A percentile compares a stretch with the other conserved stretches of the same genome.
phyloP scores from a whole-genome alignment of 2,329 filamentous ascomycete genomes.

The Chrysoporthe deuterocubensis region DNA sequence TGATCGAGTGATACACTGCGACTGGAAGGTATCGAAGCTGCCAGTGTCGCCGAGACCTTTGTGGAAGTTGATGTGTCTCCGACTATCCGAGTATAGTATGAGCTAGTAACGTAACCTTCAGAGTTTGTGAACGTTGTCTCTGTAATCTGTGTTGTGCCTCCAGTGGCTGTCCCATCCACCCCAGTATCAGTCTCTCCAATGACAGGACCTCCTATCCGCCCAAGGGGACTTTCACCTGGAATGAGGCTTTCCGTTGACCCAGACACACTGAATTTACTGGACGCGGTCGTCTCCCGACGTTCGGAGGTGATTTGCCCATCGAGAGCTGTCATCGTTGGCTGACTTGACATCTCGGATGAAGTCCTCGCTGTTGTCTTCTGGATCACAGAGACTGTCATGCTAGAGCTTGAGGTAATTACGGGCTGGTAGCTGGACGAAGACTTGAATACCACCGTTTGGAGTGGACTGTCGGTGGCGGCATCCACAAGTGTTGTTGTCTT shows the following conservation, averaged over 20 bases:
- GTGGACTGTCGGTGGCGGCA: too few relatives aligned
- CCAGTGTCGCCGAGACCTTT: neutral
- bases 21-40: neutral
- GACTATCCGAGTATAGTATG: neutral
- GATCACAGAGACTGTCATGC: too few relatives aligned
- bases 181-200: constrained; percentile 6
- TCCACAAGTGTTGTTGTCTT: too few relatives aligned
- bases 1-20: too few relatives aligned
- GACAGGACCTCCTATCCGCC: neutral
- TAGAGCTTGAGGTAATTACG: too few relatives aligned
- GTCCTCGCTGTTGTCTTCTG: too few relatives aligned
- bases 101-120: neutral
- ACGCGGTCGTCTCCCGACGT: too few relatives aligned
- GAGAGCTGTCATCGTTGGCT: too few relatives aligned
- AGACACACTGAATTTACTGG: neutral
- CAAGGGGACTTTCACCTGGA: neutral
- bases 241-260: neutral
- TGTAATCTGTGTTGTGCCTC: constrained; percentile 3
- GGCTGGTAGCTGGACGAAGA: too few relatives aligned
- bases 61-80: constrained; percentile 5
- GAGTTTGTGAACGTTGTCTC: constrained; percentile 11
- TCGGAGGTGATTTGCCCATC: too few relatives aligned
- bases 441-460: too few relatives aligned
- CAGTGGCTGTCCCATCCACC: neutral
- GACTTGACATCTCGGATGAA: too few relatives aligned